These are phyloP conservation scores for Microdochium paspali DNA, from an alignment of 2,329 filamentous ascomycete species.

Conservation along the genomic window DNA sequence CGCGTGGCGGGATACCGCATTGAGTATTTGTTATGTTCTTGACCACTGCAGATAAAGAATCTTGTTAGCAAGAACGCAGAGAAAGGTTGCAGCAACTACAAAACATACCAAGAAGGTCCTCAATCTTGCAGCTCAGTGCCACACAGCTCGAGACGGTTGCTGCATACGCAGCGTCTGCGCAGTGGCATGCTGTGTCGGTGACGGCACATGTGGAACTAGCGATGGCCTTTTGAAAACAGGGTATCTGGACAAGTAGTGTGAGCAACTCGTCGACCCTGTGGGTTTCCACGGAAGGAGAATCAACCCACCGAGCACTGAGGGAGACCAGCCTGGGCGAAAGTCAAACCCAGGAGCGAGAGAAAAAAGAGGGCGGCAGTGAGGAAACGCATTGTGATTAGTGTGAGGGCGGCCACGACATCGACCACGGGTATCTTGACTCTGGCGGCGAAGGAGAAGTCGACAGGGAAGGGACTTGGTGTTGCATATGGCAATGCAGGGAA, in stretches of 20 bases:
- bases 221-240: slow-evolving; percentile 5
- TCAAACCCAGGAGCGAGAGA: slow-evolving; percentile 3
- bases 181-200: slow-evolving; percentile 6
- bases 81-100: background rate
- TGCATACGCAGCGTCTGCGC: slow-evolving; percentile 3
- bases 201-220: slow-evolving; percentile 4
- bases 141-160: slow-evolving; percentile 3
- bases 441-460: background rate
- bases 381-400: slow-evolving; percentile 1
- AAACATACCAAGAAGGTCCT: slow-evolving; percentile 1
- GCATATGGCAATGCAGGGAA: background rate
- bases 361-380: slow-evolving; percentile 16
- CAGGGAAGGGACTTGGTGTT: background rate
- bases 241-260: slow-evolving; percentile 1
- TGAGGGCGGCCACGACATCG: background rate
- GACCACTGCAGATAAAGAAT: slow-evolving; percentile 3
- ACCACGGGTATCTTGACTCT: background rate
- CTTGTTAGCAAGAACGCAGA: background rate
- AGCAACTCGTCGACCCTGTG: background rate
- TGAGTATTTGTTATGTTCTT: slow-evolving; percentile 9
- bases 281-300: no score
- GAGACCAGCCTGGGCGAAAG: background rate
- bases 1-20: slow-evolving; percentile 6
- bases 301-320: background rate
- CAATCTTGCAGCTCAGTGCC: slow-evolving; percentile 2